Evolutionary conservation across 2,329 filamentous ascomycete species (phyloP).

Genomic region (Fragosphaeria purpurea): DNA sequence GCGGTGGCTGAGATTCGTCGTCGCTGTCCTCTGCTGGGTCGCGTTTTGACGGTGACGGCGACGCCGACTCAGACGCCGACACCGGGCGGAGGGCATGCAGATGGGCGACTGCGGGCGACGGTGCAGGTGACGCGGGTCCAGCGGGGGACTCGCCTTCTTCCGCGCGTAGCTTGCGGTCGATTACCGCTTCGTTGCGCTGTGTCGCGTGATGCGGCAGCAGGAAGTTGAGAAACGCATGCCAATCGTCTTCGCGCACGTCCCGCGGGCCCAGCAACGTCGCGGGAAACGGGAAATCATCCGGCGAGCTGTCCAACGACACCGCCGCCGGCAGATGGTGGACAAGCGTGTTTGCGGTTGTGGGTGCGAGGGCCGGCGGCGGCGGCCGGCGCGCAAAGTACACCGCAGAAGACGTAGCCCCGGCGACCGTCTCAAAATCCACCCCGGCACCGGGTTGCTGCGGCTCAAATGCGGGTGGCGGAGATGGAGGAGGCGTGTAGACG

Average conservation of each 20-base stretch:
- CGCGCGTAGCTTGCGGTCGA: conserved; percentile 38
- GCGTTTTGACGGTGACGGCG: no score
- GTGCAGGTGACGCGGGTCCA: no score
- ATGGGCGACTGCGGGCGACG: conserved; percentile 13
- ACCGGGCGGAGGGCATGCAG: no score
- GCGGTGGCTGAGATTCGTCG: background rate
- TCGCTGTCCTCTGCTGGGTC: background rate
- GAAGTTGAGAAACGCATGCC: conserved; percentile 49
- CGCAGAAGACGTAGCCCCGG: conserved; percentile 24
- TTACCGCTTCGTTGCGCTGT: conserved; percentile 33
- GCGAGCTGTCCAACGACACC: conserved; percentile 25
- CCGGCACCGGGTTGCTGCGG: background rate
- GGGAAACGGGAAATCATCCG: conserved; percentile 35
- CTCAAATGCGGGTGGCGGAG: conserved; percentile 27
- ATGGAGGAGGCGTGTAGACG: conserved; percentile 43
- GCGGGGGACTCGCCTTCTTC: conserved; percentile 21
- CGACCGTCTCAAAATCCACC: conserved; percentile 2
- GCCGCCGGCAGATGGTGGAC: conserved; percentile 21
- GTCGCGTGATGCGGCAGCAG: conserved; percentile 39
- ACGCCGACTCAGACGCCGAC: no score
- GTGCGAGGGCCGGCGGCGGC: conserved; percentile 16
- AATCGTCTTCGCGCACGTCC: conserved; percentile 43
- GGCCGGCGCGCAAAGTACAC: conserved; percentile 39
- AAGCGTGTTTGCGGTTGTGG: conserved; percentile 5
- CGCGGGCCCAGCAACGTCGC: conserved; percentile 24